phyloP scores from a whole-genome alignment of 495 filamentous ascomycete genomes.

The Paragyromitra xinjiangensis region DNA sequence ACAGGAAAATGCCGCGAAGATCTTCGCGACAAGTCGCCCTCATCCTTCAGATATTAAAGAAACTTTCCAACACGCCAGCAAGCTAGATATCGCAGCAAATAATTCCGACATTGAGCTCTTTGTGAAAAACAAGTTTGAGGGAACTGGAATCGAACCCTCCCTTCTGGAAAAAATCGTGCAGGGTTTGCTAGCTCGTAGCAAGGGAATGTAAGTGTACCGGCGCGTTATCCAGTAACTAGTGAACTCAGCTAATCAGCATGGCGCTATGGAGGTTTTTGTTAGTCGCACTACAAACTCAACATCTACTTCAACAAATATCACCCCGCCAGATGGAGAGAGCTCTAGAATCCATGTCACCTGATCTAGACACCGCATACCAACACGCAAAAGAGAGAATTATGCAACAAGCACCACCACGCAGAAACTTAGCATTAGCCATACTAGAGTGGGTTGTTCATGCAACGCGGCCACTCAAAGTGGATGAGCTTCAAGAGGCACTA shows the following conservation, averaged over 20 bases:
- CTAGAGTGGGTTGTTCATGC: constrained; percentile 13
- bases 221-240: too few relatives aligned
- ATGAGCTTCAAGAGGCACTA: constrained; percentile 10
- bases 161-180: neutral
- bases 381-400: constrained; percentile 4
- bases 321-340: neutral
- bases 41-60: neutral
- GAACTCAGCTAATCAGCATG: neutral
- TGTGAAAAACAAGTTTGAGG: neutral
- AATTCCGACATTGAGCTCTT: neutral
- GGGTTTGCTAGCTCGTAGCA: neutral
- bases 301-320: neutral
- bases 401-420: neutral
- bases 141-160: neutral
- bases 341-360: neutral
- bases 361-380: neutral
- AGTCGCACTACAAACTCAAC: neutral
- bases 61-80: neutral
- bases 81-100: neutral
- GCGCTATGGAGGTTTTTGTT: neutral
- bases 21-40: neutral
- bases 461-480: constrained; percentile 13
- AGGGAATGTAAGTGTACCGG: neutral
- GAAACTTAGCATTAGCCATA: neutral
- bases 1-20: neutral